phyloP scores from a whole-genome alignment of 2,329 filamentous ascomycete species.

The Chrysosporium keratinophilum region DNA sequence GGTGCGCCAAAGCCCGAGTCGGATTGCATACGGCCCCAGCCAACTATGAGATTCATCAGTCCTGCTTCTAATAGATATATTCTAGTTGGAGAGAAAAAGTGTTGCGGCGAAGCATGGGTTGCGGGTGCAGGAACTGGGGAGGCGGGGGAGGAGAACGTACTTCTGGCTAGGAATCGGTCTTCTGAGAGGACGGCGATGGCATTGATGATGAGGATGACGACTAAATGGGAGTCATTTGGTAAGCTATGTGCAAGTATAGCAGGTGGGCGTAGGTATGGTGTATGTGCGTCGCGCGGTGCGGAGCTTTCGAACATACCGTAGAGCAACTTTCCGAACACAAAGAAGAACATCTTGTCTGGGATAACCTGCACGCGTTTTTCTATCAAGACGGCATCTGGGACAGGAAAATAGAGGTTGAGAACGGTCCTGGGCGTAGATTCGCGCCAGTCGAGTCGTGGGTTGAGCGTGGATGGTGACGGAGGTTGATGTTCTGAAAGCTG shows the following conservation, averaged over 20 bases:
- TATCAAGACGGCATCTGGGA: constrained; percentile 2
- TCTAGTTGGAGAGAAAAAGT: neutral
- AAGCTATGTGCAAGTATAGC: constrained; percentile 3
- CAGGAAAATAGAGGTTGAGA: neutral
- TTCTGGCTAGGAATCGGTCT: constrained; percentile 82
- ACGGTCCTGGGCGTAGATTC: neutral
- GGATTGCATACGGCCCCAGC: constrained; percentile 54
- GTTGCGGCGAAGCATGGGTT: neutral
- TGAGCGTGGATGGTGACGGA: neutral
- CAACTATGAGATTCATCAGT: constrained; percentile 47
- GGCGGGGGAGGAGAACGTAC: constrained; percentile 32
- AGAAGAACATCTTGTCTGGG: constrained; percentile 55
- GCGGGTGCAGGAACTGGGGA: neutral
- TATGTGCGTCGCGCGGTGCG: neutral
- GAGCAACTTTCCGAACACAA: constrained; percentile 59
- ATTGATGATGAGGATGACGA: constrained; percentile 80
- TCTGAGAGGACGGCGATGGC: constrained; percentile 88
- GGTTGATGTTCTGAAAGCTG: neutral
- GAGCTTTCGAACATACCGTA: constrained; percentile 47
- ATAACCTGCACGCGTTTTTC: neutral
- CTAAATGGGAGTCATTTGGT: constrained; percentile 34
- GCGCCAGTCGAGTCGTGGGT: neutral
- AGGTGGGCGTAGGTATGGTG: neutral
- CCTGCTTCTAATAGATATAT: constrained; percentile 1
- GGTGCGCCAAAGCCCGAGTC: constrained; percentile 70